Percentiles rank a stretch among this genome's conserved stretches.
Evolutionary conservation across 83 land plant species (phyloP).

Genomic region (Thuja plicata): DNA sequence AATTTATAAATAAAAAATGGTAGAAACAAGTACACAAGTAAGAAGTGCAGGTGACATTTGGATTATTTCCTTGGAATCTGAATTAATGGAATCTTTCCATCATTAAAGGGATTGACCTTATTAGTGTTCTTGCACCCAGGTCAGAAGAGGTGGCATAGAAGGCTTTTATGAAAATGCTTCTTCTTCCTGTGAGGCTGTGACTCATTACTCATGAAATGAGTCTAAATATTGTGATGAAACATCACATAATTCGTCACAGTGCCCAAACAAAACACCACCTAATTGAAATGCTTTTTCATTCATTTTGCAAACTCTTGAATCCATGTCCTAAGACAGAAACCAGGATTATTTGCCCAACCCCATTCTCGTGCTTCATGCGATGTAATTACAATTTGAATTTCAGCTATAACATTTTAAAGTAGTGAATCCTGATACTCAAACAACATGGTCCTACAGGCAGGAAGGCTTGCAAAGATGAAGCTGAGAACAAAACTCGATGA

Average conservation of each 20-base stretch:
- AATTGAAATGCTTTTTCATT: neutral
- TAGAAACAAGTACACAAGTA: neutral
- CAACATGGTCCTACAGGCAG: neutral
- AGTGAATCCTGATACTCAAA: neutral
- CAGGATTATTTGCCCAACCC: neutral
- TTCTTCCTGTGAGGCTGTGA: neutral
- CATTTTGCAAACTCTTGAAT: neutral
- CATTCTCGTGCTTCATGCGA: neutral
- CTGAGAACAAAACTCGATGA: neutral
- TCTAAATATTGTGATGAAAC: too few relatives aligned
- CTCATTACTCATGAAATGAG: too few relatives aligned
- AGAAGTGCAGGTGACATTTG: neutral
- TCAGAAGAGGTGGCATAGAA: neutral
- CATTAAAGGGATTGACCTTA: neutral
- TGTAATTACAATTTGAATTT: neutral
- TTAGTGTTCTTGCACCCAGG: neutral
- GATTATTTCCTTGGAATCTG: neutral
- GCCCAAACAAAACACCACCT: too few relatives aligned
- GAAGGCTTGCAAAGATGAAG: neutral
- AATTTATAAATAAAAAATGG: neutral
- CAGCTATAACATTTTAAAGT: neutral
- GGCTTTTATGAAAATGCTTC: neutral
- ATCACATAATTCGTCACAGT: too few relatives aligned
- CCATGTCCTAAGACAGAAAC: neutral
- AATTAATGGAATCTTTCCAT: neutral